Conservation (phyloP, 1,139 yeast genomes). For the Pichia sp. region DNA sequence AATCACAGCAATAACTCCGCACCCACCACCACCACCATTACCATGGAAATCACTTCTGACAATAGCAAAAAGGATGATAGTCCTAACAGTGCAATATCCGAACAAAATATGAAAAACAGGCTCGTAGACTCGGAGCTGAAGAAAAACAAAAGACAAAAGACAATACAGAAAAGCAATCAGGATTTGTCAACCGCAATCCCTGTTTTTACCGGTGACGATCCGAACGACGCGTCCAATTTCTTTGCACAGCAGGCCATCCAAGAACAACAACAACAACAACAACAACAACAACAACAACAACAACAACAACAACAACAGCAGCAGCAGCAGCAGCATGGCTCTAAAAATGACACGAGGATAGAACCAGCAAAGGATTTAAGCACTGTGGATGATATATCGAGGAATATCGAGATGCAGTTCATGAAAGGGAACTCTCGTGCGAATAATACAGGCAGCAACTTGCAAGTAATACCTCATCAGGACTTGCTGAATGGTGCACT, state of each 20-base stretch:
- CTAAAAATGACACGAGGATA: not conserved
- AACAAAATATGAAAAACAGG: no score
- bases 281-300: not conserved
- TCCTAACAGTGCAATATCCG: no score
- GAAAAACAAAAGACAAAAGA: not conserved
- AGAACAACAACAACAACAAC: not conserved
- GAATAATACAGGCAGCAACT: not conserved
- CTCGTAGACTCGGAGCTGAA: no score
- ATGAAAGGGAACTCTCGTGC: not conserved
- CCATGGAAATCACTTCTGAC: no score
- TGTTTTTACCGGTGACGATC: not conserved
- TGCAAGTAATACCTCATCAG: not conserved
- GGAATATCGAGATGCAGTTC: not conserved
- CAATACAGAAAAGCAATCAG: not conserved
- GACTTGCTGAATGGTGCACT: not conserved
- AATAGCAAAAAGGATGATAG: no score
- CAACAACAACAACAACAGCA: not conserved
- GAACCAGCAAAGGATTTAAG: no score
- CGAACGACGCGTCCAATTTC: constrained; percentile 7
- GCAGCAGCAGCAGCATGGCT: not conserved
- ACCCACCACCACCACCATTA: no score
- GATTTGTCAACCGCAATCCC: not conserved
- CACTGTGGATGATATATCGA: not conserved
- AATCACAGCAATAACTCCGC: no score
- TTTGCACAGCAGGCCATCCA: constrained; percentile 9